Evolutionary conservation across 176 grass and related monocot species (phyloP), one percentile per base, ranked within the genome.

Genomic region (Zea mays): DNA sequence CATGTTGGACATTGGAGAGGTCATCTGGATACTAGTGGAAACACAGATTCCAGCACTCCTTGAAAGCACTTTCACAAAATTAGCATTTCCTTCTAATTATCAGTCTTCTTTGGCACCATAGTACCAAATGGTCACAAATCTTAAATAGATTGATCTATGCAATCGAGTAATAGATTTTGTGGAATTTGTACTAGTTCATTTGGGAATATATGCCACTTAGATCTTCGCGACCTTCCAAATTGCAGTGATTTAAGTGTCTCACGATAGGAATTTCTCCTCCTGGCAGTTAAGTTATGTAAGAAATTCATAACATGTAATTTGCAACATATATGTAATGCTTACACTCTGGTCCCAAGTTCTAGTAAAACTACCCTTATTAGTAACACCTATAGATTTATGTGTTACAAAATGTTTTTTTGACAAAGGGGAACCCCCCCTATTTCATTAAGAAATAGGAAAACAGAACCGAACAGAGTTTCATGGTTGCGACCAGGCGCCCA

Each of bases 261-360:
- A 40, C 11, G 68, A 50, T 6, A 64, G 55, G 1, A 34, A 45
- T 49, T 69, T 39, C 10, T 71, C 13, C 44, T 62, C 44, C 77
- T 63, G 45, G 27, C 5, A 52, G 15, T 75, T 5, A 73, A 47
- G 43, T 75, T 21, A 70, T 17, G 20, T 41, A 17, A 40, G 40
- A 42, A 68, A 43, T 67, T 8, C 13, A 21, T 62, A n/a, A 27
- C 50, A 27, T 35, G 62, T 14, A 19, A n/a, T 67, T 51, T 81
- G 71, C 50, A 19, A 60, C 59, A 40, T 47, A 71, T 47, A 37
- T 68, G 55, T 71, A 76, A 37, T 65, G 6, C 51, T 76, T 86
- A 6, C 39, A 62, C 15, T 49, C 35, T 46, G 45, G 67, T 74
- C 50, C 74, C n/a, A 19, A 40, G 14, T 33, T 63, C 40, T 40